These are phyloP conservation scores for Taxillus chinensis DNA, from an alignment of 164 flowering plant species.

Conservation along the genomic window DNA sequence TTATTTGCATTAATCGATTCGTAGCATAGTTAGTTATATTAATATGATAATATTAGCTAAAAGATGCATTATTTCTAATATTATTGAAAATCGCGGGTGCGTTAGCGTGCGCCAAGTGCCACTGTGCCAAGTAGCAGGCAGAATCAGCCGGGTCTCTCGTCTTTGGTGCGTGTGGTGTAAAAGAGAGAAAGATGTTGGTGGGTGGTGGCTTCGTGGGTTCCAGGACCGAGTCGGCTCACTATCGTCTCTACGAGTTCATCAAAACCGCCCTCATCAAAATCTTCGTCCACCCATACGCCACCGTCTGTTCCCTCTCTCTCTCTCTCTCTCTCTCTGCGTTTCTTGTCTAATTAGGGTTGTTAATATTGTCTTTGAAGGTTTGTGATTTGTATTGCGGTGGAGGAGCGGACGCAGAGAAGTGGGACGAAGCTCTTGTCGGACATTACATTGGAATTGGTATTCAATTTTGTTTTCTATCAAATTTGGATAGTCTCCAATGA, in stretches of 20 bases:
- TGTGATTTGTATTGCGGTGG: constrained; percentile 83
- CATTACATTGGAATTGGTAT: constrained; percentile 90
- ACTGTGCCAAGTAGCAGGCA: no score
- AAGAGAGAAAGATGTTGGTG: no score
- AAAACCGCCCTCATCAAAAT: constrained; percentile 70
- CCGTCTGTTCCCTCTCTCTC: constrained; percentile 26
- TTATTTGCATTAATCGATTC: no score
- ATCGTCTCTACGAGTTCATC: constrained; percentile 67
- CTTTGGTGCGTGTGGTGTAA: no score
- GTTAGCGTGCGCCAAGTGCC: no score
- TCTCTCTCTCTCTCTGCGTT: constrained; percentile 7
- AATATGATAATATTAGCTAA: no score
- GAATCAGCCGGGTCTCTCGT: no score
- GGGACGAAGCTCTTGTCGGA: constrained; percentile 82
- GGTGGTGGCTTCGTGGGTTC: constrained; percentile 9
- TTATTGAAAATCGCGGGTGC: no score
- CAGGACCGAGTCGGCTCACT: constrained; percentile 44
- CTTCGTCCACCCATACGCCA: constrained; percentile 74
- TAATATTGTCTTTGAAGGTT: constrained; percentile 25
- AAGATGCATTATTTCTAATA: no score
- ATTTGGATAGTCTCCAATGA: no score
- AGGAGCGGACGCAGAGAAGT: constrained; percentile 58
- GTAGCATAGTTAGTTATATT: no score
- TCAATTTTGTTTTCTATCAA: neutral
- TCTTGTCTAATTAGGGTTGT: neutral